These are phyloP conservation scores for Amanita pallidorosea DNA, from an alignment of 768 basidiomycete species.

Conservation along the genomic window DNA sequence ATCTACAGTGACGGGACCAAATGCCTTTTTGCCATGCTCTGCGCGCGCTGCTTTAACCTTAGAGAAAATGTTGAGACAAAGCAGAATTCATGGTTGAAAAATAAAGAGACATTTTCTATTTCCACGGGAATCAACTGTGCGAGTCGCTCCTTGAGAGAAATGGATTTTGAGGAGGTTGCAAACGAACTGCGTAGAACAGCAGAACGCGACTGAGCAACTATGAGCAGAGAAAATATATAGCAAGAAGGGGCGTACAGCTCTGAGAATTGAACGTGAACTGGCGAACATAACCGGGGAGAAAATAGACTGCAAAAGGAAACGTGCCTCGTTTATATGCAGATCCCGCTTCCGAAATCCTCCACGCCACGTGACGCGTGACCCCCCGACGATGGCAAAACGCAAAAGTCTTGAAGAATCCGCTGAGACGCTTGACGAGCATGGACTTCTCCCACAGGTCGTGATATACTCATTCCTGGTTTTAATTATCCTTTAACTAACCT, in stretches of 20 bases:
- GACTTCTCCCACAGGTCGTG: constrained; percentile 40
- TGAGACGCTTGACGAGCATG: constrained; percentile 7
- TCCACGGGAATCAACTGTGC: constrained; percentile 89
- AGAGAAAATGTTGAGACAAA: constrained; percentile 3
- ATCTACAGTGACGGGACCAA: constrained; percentile 86
- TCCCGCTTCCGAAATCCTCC: not conserved
- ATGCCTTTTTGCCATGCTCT: constrained; percentile 85
- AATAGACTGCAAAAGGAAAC: constrained; percentile 11
- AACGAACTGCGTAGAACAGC: constrained; percentile 30
- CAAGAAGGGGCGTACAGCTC: constrained; percentile 21
- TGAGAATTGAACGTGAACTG: constrained; percentile 19
- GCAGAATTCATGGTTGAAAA: not conserved
- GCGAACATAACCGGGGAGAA: constrained; percentile 24
- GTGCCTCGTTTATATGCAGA: constrained; percentile 4
- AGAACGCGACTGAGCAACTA: constrained; percentile 35
- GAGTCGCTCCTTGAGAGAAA: constrained; percentile 84
- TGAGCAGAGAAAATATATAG: constrained; percentile 2
- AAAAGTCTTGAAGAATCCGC: constrained; percentile 13
- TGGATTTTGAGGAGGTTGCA: constrained; percentile 50
- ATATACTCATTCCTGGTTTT: not conserved
- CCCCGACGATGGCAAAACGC: constrained; percentile 17
- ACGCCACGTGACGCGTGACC: constrained; percentile 5
- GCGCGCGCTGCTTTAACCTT: constrained; percentile 79
- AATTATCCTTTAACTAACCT: not conserved
- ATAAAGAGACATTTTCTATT: constrained; percentile 59